Evolutionary conservation across 106 monocot species (phyloP).

Genomic region (Dendrobium chrysotoxum): DNA sequence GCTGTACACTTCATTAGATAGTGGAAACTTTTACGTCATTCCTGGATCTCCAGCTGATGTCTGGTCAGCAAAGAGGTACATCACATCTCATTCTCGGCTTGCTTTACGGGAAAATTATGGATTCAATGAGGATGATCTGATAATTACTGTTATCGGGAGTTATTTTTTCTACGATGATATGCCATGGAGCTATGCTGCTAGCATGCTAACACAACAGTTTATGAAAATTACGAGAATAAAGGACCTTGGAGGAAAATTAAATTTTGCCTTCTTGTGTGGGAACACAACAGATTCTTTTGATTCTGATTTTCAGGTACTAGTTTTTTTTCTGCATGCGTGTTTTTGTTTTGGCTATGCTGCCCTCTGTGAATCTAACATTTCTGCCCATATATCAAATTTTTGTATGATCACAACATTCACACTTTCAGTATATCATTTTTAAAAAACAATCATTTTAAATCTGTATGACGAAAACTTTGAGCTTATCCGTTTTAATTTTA

Average conservation of each 20-base stretch:
- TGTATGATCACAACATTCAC: not conserved
- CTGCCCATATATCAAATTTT: not conserved
- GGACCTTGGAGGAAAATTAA: constrained; percentile 30
- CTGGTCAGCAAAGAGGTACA: constrained; percentile 45
- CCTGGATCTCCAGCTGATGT: constrained; percentile 63
- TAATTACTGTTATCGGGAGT: constrained; percentile 65
- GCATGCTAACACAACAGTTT: constrained; percentile 48
- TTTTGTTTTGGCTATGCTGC: not conserved
- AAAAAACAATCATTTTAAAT: not conserved
- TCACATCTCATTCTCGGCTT: constrained; percentile 36
- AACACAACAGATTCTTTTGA: constrained; percentile 41
- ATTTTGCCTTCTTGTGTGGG: constrained; percentile 65
- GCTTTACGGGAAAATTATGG: constrained; percentile 45
- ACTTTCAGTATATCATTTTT: not conserved
- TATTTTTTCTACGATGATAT: constrained; percentile 55
- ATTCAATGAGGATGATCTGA: constrained; percentile 51
- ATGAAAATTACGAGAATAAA: constrained; percentile 29
- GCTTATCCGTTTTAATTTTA: not conserved
- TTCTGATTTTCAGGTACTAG: constrained; percentile 62
- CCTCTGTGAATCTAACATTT: not conserved
- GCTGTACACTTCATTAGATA: constrained; percentile 64
- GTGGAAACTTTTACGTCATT: constrained; percentile 85
- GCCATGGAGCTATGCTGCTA: constrained; percentile 48
- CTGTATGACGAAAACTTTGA: not conserved
- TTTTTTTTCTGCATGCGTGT: not conserved